phyloP scores from a whole-genome alignment of 805 yeast species.

The Metschnikowia peoriensis region DNA sequence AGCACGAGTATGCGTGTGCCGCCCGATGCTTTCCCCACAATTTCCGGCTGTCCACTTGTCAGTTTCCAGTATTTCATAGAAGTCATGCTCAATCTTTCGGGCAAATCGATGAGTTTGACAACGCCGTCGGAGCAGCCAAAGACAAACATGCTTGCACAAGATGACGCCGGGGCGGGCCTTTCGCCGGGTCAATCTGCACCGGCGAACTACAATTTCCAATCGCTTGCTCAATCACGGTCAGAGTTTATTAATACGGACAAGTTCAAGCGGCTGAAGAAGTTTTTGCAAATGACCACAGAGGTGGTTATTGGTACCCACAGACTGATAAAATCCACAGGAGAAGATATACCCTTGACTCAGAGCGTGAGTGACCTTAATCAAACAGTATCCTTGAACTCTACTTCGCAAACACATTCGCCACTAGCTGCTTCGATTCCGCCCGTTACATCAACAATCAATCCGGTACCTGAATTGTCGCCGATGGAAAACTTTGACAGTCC shows the following conservation, averaged over 20 bases:
- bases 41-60: slow-evolving; percentile 65
- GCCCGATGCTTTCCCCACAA: slow-evolving; percentile 82
- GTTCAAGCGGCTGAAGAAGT: slow-evolving; percentile 71
- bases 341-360: background rate
- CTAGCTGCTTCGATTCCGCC: background rate
- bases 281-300: slow-evolving; percentile 77
- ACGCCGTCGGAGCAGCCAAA: slow-evolving; percentile 18
- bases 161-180: slow-evolving; percentile 9
- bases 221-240: slow-evolving; percentile 27
- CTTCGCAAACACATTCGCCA: background rate
- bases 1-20: slow-evolving; percentile 71
- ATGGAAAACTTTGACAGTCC: slow-evolving; percentile 27
- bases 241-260: slow-evolving; percentile 75
- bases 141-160: slow-evolving; percentile 5
- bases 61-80: slow-evolving; percentile 84
- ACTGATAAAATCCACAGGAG: slow-evolving; percentile 22
- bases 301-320: slow-evolving; percentile 79
- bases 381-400: background rate
- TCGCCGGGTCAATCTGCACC: slow-evolving; percentile 13
- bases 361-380: background rate
- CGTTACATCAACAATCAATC: slow-evolving; percentile 1
- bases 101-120: slow-evolving; percentile 43
- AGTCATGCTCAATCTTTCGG: slow-evolving; percentile 76
- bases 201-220: slow-evolving; percentile 23
- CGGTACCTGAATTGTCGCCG: slow-evolving; percentile 11